These are phyloP conservation scores for Pseudozyma pruni DNA, from an alignment of 1,284 basidiomycete species.

Conservation along the genomic window DNA sequence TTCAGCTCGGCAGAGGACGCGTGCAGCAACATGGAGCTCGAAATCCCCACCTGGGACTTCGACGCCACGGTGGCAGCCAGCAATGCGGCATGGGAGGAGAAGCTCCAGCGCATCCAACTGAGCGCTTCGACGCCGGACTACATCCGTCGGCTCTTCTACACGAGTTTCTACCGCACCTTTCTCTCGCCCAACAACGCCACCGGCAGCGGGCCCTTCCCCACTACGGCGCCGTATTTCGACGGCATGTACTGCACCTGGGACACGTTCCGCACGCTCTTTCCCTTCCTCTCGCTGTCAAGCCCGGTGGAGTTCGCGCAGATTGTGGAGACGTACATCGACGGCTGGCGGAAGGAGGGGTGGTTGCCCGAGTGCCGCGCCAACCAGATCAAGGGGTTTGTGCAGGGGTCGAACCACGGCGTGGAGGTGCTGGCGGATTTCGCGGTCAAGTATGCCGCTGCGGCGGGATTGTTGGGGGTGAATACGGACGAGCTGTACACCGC, in stretches of 20 bases:
- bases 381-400: slow-evolving; percentile 49
- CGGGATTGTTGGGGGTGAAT: slow-evolving; percentile 39
- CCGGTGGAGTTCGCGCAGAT: slow-evolving; percentile 57
- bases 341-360: slow-evolving; percentile 54
- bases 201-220: slow-evolving; percentile 31
- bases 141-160: slow-evolving; percentile 56
- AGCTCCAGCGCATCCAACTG: slow-evolving; percentile 55
- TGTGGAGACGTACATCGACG: slow-evolving; percentile 61
- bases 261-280: slow-evolving; percentile 56
- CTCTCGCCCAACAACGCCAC: slow-evolving; percentile 64
- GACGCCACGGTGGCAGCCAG: slow-evolving; percentile 35
- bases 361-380: slow-evolving; percentile 63
- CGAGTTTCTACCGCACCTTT: slow-evolving; percentile 59
- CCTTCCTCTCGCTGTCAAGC: slow-evolving; percentile 53
- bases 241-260: slow-evolving; percentile 56
- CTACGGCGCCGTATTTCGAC: slow-evolving; percentile 50
- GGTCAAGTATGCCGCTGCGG: slow-evolving; percentile 52
- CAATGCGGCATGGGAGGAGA: slow-evolving; percentile 53
- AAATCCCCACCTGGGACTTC: slow-evolving; percentile 53
- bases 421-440: slow-evolving; percentile 56
- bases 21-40: slow-evolving; percentile 56
- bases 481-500: slow-evolving; percentile 54
- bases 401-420: slow-evolving; percentile 55
- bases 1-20: slow-evolving; percentile 56
- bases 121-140: slow-evolving; percentile 44